Conservation (phyloP, 208 protist species). For the Histomonas meleagridis region DNA sequence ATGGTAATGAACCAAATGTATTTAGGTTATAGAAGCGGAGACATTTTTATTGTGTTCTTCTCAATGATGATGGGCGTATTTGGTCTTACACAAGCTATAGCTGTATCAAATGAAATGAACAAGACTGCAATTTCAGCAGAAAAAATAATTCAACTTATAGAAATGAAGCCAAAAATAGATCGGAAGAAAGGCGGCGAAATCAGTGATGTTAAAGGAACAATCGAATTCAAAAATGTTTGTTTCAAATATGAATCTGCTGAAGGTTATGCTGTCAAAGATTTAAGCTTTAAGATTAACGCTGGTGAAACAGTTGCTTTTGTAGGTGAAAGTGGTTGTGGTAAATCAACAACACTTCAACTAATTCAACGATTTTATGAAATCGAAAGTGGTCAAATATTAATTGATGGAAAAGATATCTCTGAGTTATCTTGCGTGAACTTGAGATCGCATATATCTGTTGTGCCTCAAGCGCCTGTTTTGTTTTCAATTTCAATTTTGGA, state of each 20-base stretch:
- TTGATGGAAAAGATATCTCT: background rate
- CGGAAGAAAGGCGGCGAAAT: background rate
- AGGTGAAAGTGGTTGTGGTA: constrained; percentile 18
- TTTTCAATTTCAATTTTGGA: constrained; percentile 52
- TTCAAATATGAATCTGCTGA: background rate
- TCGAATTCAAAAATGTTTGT: constrained; percentile 31
- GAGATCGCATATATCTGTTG: background rate
- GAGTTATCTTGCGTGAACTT: background rate
- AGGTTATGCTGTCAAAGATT: background rate
- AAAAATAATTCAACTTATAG: background rate
- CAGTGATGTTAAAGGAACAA: background rate
- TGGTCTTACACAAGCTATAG: background rate
- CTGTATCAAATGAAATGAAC: background rate
- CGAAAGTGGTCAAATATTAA: background rate
- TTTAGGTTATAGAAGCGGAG: background rate
- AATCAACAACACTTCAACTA: background rate
- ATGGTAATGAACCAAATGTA: background rate
- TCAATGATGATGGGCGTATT: background rate
- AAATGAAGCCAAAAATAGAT: background rate
- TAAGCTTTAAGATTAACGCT: background rate
- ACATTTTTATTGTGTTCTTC: background rate
- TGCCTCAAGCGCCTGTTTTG: constrained; percentile 49
- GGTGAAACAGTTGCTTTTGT: constrained; percentile 36
- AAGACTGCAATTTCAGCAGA: background rate
- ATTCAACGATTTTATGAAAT: constrained; percentile 17